Evolutionary conservation across 2,329 filamentous ascomycete genomes (phyloP).

Genomic region (Beauveria brongniartii): DNA sequence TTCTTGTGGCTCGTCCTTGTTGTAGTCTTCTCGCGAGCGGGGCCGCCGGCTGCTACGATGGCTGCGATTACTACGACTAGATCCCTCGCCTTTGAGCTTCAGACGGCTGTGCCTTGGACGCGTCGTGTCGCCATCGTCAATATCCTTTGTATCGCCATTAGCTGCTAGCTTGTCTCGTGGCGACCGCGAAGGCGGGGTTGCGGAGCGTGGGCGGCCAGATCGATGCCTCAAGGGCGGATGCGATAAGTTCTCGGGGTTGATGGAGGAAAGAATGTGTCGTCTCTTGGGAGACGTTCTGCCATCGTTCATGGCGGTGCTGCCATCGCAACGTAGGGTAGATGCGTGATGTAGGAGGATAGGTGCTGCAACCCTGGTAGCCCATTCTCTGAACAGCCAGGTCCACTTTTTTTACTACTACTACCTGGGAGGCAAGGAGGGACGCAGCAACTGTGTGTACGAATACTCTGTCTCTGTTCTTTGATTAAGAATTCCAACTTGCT

Average conservation of each 20-base stretch:
- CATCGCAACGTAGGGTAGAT: conserved; percentile 14
- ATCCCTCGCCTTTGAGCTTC: conserved; percentile 25
- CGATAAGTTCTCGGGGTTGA: conserved; percentile 28
- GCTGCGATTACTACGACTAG: conserved; percentile 16
- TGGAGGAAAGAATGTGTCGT: conserved; percentile 42
- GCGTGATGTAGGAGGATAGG: not conserved
- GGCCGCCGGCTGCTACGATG: conserved; percentile 7
- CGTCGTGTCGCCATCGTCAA: conserved; percentile 13
- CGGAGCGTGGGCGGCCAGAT: not conserved
- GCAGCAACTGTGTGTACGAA: too few species aligned
- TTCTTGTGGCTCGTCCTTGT: not conserved
- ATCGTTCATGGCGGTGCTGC: conserved; percentile 25
- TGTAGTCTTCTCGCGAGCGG: conserved; percentile 18
- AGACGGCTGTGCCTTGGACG: conserved; percentile 24
- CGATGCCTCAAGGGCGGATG: not conserved
- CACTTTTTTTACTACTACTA: too few species aligned
- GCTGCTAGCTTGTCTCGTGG: not conserved
- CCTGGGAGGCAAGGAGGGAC: too few species aligned
- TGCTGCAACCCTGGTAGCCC: not conserved
- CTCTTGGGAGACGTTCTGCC: conserved; percentile 28
- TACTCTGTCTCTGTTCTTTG: too few species aligned
- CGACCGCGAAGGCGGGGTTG: conserved; percentile 3
- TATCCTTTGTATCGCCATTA: conserved; percentile 13
- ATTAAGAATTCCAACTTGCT: too few species aligned
- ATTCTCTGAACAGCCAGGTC: too few species aligned